These are phyloP conservation scores for Trichoderma afroharzianum DNA, from an alignment of 2,329 filamentous ascomycete species.

Conservation along the genomic window DNA sequence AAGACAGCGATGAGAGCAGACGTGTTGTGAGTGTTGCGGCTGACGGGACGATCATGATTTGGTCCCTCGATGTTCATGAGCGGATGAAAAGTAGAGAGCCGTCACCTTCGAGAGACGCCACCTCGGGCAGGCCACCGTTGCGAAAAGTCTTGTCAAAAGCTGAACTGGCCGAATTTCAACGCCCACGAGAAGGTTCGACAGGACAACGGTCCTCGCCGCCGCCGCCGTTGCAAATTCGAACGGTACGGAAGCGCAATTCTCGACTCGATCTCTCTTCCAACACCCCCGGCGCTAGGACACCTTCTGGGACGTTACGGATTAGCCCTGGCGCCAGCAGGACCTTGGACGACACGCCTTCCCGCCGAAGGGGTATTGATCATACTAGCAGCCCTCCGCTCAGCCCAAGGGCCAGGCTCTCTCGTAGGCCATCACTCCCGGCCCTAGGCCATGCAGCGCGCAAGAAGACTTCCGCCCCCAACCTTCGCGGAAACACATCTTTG, in stretches of 20 bases:
- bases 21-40: conserved; percentile 70
- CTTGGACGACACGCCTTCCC: conserved; percentile 46
- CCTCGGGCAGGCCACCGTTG: conserved; percentile 66
- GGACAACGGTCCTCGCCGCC: conserved; percentile 44
- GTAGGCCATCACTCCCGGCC: conserved; percentile 53
- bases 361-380: conserved; percentile 43
- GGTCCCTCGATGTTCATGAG: conserved; percentile 56
- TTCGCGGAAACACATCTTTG: conserved; percentile 52
- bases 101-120: conserved; percentile 50
- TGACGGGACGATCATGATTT: conserved; percentile 81
- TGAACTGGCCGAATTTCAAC: conserved; percentile 77
- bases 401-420: conserved; percentile 44
- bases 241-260: conserved; percentile 53
- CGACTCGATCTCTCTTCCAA: conserved; percentile 42
- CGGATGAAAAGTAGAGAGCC: conserved; percentile 47
- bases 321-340: conserved; percentile 40
- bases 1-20: conserved; percentile 52
- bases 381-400: conserved; percentile 49
- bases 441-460: conserved; percentile 45
- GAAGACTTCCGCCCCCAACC: conserved; percentile 45
- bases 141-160: conserved; percentile 82
- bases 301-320: conserved; percentile 36
- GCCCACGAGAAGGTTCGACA: conserved; percentile 38
- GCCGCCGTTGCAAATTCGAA: conserved; percentile 44
- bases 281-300: conserved; percentile 36